Conservation (phyloP, 2,329 filamentous ascomycete genomes). For the Epichloe sp. region DNA sequence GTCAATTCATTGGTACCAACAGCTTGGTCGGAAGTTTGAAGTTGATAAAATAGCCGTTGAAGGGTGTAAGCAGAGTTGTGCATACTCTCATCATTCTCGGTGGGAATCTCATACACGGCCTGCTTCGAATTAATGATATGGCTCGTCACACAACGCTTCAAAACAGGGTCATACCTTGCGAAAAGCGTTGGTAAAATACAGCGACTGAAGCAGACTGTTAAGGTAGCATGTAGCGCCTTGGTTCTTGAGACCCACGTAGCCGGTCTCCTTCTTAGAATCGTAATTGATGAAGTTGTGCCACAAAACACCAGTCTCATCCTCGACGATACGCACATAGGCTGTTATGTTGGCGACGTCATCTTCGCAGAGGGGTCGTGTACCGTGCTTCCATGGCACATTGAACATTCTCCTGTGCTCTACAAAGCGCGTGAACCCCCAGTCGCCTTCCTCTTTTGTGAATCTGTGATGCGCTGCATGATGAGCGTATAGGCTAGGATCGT, state of each 20-base stretch:
- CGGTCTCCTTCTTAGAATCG: conserved; percentile 98
- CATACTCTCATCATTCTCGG: conserved; percentile 66
- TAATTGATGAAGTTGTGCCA: conserved; percentile 93
- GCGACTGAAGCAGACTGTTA: conserved; percentile 70
- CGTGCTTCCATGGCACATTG: conserved; percentile 59
- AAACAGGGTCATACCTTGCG: conserved; percentile 52
- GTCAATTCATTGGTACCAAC: conserved; percentile 90
- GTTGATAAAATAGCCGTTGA: conserved; percentile 85
- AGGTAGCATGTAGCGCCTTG: conserved; percentile 88
- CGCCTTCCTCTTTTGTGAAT: conserved; percentile 90
- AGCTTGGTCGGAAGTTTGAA: conserved; percentile 74
- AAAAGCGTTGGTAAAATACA: conserved; percentile 86
- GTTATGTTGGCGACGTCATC: conserved; percentile 68
- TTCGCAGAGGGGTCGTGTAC: conserved; percentile 61
- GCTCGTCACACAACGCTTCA: neutral
- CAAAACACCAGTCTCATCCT: conserved; percentile 76
- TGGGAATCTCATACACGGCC: conserved; percentile 96
- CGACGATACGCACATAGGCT: conserved; percentile 67
- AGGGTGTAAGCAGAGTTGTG: conserved; percentile 87
- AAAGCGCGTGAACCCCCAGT: conserved; percentile 98
- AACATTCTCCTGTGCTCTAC: conserved; percentile 80
- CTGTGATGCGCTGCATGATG: conserved; percentile 85
- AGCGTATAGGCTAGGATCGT: conserved; percentile 73
- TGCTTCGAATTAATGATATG: conserved; percentile 21
- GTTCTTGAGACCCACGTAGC: conserved; percentile 92